Conservation (phyloP, 805 yeast species). For the Metschnikowia chrysomelidarum region DNA sequence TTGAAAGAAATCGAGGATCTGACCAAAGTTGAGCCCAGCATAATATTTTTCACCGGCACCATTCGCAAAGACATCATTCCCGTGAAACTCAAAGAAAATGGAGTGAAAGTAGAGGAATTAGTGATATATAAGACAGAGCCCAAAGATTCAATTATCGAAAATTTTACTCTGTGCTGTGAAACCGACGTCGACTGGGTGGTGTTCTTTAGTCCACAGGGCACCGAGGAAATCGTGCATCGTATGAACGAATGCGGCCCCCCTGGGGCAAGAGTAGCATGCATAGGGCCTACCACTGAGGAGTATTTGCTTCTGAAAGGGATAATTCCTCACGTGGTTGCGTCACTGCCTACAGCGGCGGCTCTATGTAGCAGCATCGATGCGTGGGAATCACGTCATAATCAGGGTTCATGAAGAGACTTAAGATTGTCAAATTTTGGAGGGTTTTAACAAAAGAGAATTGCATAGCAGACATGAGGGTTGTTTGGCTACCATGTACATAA, state of each 20-base stretch:
- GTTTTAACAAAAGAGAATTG: too few species aligned
- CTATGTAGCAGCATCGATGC: slow-evolving; percentile 41
- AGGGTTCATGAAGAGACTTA: not conserved
- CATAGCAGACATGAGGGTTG: too few species aligned
- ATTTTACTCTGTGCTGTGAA: slow-evolving; percentile 26
- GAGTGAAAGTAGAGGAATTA: slow-evolving; percentile 51
- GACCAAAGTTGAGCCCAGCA: slow-evolving; percentile 22
- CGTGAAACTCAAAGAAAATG: slow-evolving; percentile 43
- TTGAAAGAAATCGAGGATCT: slow-evolving; percentile 26
- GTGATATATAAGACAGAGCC: slow-evolving; percentile 69
- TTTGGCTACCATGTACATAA: too few species aligned
- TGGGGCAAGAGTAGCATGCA: slow-evolving; percentile 61
- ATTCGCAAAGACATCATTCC: slow-evolving; percentile 83
- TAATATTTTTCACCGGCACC: slow-evolving; percentile 83
- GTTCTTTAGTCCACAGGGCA: slow-evolving; percentile 90
- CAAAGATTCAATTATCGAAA: slow-evolving; percentile 43
- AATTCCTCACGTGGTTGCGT: slow-evolving; percentile 60
- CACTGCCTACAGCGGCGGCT: slow-evolving; percentile 67
- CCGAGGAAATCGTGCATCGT: slow-evolving; percentile 56
- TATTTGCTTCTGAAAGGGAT: slow-evolving; percentile 55
- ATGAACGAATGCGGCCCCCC: slow-evolving; percentile 14
- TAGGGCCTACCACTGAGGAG: slow-evolving; percentile 87
- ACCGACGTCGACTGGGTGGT: slow-evolving; percentile 58
- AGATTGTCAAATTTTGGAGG: too few species aligned
- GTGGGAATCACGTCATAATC: slow-evolving; percentile 8